A percentile compares a stretch with the other conserved stretches of the same genome.
Evolutionary conservation across 805 yeast genomes (phyloP).

Genomic region (Grigorovia yakushimaensis): DNA sequence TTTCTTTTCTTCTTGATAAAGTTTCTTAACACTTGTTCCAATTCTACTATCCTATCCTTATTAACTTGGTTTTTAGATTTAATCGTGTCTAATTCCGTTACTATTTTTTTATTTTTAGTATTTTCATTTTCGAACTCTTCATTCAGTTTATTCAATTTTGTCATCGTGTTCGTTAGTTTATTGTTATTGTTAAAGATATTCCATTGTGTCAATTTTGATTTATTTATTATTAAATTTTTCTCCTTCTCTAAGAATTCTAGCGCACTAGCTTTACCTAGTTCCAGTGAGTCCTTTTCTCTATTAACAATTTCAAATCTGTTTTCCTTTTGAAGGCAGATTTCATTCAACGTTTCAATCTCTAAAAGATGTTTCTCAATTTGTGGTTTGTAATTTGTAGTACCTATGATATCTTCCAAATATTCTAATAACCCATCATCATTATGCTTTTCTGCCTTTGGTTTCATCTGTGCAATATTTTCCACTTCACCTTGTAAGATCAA

Average conservation of each 20-base stretch:
- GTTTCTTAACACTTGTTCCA: conserved; percentile 3
- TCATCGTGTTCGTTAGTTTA: conserved; percentile 32
- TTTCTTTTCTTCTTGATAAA: conserved; percentile 22
- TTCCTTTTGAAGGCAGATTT: conserved; percentile 71
- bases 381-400: conserved; percentile 76
- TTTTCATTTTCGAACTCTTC: conserved; percentile 35
- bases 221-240: conserved; percentile 44
- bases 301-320: conserved; percentile 71
- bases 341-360: conserved; percentile 67
- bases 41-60: conserved; percentile 15
- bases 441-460: conserved; percentile 88
- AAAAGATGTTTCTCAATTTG: conserved; percentile 55
- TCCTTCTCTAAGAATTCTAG: conserved; percentile 55
- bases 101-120: conserved; percentile 26
- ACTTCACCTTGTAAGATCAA: conserved; percentile 96
- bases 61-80: conserved; percentile 16
- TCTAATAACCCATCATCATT: conserved; percentile 90
- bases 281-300: conserved; percentile 58
- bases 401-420: conserved; percentile 92
- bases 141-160: conserved; percentile 32
- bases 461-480: conserved; percentile 97
- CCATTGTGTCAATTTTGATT: conserved; percentile 48
- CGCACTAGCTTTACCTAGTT: conserved; percentile 58
- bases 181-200: conserved; percentile 34
- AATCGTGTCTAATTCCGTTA: conserved; percentile 23